Evolutionary conservation across 306 rosid genomes (phyloP).

Genomic region (Parietaria judaica): DNA sequence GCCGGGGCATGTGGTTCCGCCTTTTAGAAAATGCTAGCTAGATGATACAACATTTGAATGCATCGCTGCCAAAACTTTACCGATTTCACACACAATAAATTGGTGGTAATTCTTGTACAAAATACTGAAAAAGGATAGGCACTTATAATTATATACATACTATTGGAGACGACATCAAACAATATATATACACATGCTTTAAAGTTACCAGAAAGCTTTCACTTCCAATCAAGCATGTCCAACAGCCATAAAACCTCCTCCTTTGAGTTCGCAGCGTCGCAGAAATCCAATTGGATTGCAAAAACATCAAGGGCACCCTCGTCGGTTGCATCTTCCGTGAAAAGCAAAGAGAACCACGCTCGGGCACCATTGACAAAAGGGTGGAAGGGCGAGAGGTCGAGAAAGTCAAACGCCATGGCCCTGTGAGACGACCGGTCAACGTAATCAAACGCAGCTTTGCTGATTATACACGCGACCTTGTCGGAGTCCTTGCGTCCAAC

Average conservation of each 20-base stretch:
- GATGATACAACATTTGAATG: too few species aligned
- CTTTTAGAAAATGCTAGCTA: too few species aligned
- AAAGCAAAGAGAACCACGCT: constrained; percentile 90
- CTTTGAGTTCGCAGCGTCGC: constrained; percentile 81
- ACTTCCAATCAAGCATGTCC: constrained; percentile 98
- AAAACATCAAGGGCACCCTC: constrained; percentile 67
- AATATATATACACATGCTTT: too few species aligned
- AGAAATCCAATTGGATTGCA: constrained; percentile 91
- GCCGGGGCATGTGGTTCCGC: too few species aligned
- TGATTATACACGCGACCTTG: constrained; percentile 61
- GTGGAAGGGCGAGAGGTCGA: constrained; percentile 66
- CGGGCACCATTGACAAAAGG: constrained; percentile 71
- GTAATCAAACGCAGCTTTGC: constrained; percentile 68
- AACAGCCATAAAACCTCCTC: constrained; percentile 83
- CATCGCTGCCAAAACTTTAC: too few species aligned
- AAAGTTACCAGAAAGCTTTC: constrained; percentile 14
- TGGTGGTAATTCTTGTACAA: too few species aligned
- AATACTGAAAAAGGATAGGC: too few species aligned
- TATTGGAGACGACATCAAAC: too few species aligned
- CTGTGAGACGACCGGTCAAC: constrained; percentile 59
- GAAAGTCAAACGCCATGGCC: constrained; percentile 83
- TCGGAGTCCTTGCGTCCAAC: constrained; percentile 76
- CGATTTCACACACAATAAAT: too few species aligned
- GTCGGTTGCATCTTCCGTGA: constrained; percentile 62
- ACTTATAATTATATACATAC: too few species aligned